Evolutionary conservation across 331 rosid genomes (phyloP).

Genomic region (Cydonia oblonga): DNA sequence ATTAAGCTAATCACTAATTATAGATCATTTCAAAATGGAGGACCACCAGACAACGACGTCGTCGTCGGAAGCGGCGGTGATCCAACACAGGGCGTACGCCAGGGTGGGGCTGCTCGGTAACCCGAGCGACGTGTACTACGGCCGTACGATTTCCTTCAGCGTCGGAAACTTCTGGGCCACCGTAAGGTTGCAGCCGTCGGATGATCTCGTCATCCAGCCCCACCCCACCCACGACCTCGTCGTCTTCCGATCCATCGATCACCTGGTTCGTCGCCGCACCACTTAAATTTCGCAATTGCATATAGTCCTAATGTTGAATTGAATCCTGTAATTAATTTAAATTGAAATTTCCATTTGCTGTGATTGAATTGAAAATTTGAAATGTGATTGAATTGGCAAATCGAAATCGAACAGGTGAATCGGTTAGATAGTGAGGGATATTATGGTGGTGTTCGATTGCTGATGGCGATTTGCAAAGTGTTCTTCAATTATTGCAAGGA

Average conservation of each 20-base stretch:
- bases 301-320: not conserved
- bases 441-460: slow-evolving; percentile 79
- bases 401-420: slow-evolving; percentile 25
- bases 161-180: slow-evolving; percentile 61
- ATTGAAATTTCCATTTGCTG: not conserved
- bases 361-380: not conserved
- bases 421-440: slow-evolving; percentile 57
- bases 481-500: slow-evolving; percentile 45
- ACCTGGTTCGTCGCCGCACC: slow-evolving; percentile 30
- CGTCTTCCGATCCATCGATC: slow-evolving; percentile 37
- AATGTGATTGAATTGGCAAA: not conserved
- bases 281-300: not conserved
- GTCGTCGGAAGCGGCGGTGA: not conserved
- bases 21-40: slow-evolving; percentile 3
- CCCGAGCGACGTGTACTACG: slow-evolving; percentile 82
- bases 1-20: no score
- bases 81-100: slow-evolving; percentile 53
- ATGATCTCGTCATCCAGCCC: slow-evolving; percentile 53
- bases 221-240: slow-evolving; percentile 68
- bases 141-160: slow-evolving; percentile 59
- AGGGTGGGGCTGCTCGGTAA: slow-evolving; percentile 77
- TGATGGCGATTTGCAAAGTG: slow-evolving; percentile 73
- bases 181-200: slow-evolving; percentile 47
- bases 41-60: not conserved
- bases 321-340: not conserved